These are phyloP conservation scores for Aquilaria agallochum DNA, from an alignment of 441 rosid species.

Conservation along the genomic window DNA sequence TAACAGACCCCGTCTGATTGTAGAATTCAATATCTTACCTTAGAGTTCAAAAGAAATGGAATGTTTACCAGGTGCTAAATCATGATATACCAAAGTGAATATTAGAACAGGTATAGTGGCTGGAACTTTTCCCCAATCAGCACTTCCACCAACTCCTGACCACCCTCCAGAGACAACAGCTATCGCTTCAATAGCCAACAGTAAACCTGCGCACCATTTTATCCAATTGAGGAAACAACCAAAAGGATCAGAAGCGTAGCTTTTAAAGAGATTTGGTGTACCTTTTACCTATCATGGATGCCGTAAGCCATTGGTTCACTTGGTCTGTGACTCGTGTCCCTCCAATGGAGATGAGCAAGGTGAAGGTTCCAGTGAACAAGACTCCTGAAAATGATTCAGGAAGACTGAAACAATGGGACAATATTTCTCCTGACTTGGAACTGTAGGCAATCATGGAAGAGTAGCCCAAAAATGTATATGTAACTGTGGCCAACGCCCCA, in stretches of 20 bases:
- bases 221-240: background rate
- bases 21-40: no score
- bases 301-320: constrained; percentile 56
- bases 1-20: no score
- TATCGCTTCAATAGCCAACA: constrained; percentile 45
- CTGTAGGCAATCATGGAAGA: constrained; percentile 53
- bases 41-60: no score
- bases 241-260: no score
- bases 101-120: constrained; percentile 50
- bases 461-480: constrained; percentile 55
- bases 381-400: constrained; percentile 40
- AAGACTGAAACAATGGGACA: constrained; percentile 40
- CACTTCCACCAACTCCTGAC: constrained; percentile 40
- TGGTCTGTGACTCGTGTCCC: constrained; percentile 52
- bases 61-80: constrained; percentile 46
- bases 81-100: constrained; percentile 61
- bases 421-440: constrained; percentile 58
- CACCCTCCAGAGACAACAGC: constrained; percentile 40
- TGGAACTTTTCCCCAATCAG: constrained; percentile 55
- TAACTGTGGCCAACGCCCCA: constrained; percentile 39
- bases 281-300: constrained; percentile 44
- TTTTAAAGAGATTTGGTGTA: background rate
- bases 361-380: constrained; percentile 39
- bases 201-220: constrained; percentile 32
- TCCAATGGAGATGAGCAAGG: constrained; percentile 39